Conservation (phyloP, 2,329 filamentous ascomycete species). For the Polychaeton citri region DNA sequence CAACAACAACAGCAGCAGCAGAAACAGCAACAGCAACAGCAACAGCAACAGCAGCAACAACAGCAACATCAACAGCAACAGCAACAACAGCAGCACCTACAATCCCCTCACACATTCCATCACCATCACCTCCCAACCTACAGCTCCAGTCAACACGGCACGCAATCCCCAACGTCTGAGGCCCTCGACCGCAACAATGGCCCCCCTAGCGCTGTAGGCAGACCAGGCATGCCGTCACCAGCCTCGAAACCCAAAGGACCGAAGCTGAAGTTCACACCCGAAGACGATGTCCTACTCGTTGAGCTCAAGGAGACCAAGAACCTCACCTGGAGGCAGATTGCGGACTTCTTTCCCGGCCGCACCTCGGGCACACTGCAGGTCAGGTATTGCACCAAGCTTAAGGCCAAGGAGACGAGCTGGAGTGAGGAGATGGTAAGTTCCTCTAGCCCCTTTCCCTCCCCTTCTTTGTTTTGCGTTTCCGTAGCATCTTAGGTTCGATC, state of each 20-base stretch:
- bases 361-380: slow-evolving; percentile 87
- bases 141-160: slow-evolving; percentile 41
- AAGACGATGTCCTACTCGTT: slow-evolving; percentile 77
- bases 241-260: slow-evolving; percentile 70
- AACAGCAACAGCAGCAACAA: slow-evolving; percentile 32
- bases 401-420: slow-evolving; percentile 88
- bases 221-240: slow-evolving; percentile 74
- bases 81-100: too few relatives aligned
- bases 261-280: slow-evolving; percentile 86
- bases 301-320: slow-evolving; percentile 91
- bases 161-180: too few relatives aligned
- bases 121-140: slow-evolving; percentile 54
- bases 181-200: too few relatives aligned
- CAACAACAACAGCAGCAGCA: slow-evolving; percentile 5
- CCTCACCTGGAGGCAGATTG: slow-evolving; percentile 94
- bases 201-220: slow-evolving; percentile 73
- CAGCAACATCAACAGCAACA: slow-evolving; percentile 68
- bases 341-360: slow-evolving; percentile 84
- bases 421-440: slow-evolving; percentile 74
- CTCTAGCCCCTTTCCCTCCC: too few relatives aligned
- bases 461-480: too few relatives aligned
- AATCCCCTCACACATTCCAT: too few relatives aligned
- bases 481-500: too few relatives aligned
- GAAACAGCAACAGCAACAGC: slow-evolving; percentile 20
- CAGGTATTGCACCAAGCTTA: slow-evolving; percentile 87